Conservation (phyloP, 176 grass and related monocot species). For the Avena sativa region DNA sequence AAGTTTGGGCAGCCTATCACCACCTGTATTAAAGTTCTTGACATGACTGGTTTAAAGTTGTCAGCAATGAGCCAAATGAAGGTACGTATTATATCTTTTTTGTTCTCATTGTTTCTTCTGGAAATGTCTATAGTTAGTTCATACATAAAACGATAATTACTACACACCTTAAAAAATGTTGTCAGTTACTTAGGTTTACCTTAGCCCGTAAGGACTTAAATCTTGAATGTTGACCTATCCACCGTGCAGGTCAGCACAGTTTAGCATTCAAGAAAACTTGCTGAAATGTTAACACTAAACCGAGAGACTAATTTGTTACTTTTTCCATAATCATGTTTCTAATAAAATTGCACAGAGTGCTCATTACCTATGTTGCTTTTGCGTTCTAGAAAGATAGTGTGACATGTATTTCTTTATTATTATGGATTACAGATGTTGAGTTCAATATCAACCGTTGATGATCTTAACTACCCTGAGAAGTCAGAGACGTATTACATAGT, state of each 20-base stretch:
- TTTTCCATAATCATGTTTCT: neutral
- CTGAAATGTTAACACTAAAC: neutral
- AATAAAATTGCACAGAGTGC: constrained; percentile 6
- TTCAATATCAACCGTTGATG: constrained; percentile 90
- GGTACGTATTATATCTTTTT: constrained; percentile 48
- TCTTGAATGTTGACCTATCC: constrained; percentile 18
- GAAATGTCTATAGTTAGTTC: constrained; percentile 14
- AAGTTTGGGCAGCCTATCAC: constrained; percentile 63
- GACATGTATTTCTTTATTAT: constrained; percentile 40
- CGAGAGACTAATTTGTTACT: neutral
- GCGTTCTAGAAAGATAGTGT: constrained; percentile 27
- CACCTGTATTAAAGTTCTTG: constrained; percentile 82
- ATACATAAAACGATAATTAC: constrained; percentile 7
- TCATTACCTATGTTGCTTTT: constrained; percentile 31
- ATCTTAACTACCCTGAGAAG: constrained; percentile 97
- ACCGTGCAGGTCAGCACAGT: neutral
- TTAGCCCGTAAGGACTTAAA: constrained; percentile 9
- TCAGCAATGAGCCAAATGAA: constrained; percentile 93
- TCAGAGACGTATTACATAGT: constrained; percentile 95
- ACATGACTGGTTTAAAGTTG: constrained; percentile 94
- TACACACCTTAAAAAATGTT: neutral
- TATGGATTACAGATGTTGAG: constrained; percentile 79
- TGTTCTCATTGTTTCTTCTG: neutral
- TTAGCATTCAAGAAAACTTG: constrained; percentile 3
- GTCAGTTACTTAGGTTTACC: neutral